Evolutionary conservation across 805 yeast species (phyloP).

Genomic region (Kodamaea laetipori): DNA sequence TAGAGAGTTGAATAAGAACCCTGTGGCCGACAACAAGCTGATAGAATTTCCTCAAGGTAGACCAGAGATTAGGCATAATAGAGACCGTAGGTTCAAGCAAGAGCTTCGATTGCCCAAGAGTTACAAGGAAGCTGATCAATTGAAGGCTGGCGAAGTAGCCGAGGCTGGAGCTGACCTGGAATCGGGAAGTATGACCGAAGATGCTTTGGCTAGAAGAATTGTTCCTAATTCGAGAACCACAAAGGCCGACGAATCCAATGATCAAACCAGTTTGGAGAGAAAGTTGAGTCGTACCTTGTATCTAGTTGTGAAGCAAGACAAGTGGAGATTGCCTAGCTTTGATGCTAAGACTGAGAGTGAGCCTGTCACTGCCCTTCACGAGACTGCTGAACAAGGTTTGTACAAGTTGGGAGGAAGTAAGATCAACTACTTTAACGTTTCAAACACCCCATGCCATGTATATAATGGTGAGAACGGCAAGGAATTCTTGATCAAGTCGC

Average conservation of each 20-base stretch:
- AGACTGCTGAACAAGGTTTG: slow-evolving; percentile 74
- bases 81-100: slow-evolving; percentile 86
- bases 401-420: slow-evolving; percentile 68
- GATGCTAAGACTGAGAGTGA: slow-evolving; percentile 26
- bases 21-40: slow-evolving; percentile 69
- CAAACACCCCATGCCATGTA: slow-evolving; percentile 80
- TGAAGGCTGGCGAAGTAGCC: slow-evolving; percentile 15
- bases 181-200: slow-evolving; percentile 26
- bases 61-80: slow-evolving; percentile 83
- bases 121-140: slow-evolving; percentile 41
- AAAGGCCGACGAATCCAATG: slow-evolving; percentile 68
- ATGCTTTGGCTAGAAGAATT: slow-evolving; percentile 68
- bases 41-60: slow-evolving; percentile 80
- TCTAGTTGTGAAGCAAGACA: slow-evolving; percentile 56
- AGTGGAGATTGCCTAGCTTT: slow-evolving; percentile 88
- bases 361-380: slow-evolving; percentile 59
- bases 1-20: slow-evolving; percentile 72
- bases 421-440: slow-evolving; percentile 88
- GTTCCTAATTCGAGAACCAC: slow-evolving; percentile 72
- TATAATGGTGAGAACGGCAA: slow-evolving; percentile 31
- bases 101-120: slow-evolving; percentile 72
- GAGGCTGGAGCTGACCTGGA: slow-evolving; percentile 20
- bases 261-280: slow-evolving; percentile 73
- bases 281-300: slow-evolving; percentile 78
- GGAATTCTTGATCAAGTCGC: slow-evolving; percentile 82